Base-by-base conservation (phyloP, 2,329 filamentous ascomycete genomes). In the Ceratocystis albifundus region DNA sequence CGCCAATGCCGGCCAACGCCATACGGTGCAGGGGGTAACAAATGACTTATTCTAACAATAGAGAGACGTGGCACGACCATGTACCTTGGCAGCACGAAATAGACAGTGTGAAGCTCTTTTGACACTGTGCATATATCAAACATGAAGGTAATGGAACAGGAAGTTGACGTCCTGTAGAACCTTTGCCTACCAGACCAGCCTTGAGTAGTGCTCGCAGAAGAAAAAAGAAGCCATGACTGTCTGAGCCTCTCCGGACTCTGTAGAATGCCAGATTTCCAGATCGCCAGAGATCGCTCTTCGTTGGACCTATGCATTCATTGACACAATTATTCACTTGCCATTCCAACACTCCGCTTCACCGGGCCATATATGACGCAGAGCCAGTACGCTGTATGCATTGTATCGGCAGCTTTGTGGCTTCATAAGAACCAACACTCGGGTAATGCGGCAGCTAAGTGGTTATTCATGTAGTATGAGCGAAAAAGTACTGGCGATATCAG, bases 11-110 rank as follows among this genome's bases (percentile, higher is more conserved):
- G 48, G 48, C 8, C 48, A 50, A 12, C 55, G 55, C 55, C 8
- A 36, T 36, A 59, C 53, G 8, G 55, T 59, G 55, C 55, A 36
- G 17, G 53, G 12, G 22, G 55, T 17, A n/a, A 12, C 22, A 25
- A 59, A 28, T n/a, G 7, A 59, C 55, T 36, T 59, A 30, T 36
- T 22, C 55, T 59, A 59, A 59, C 55, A 59, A 59, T 36, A 59
- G 55, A 22, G 55, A 30, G 28, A 36, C 15, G 28, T 36, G 28
- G 28, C 25, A 36, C 28, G 15, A 36, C 28, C 28, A 20, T n/a
- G 55, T 59, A 59, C 50, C 55, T 59, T 36, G 4, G 55, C 7
- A 20, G 28, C 28, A 41, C 20, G 55, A 28, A 8, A 0, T 15
- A n/a, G 55, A 59, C 55, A 20, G 55, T 59, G 6, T 36, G 17